Evolutionary conservation across 140 eudicot species (phyloP).

Genomic region (Anethum foeniculum): DNA sequence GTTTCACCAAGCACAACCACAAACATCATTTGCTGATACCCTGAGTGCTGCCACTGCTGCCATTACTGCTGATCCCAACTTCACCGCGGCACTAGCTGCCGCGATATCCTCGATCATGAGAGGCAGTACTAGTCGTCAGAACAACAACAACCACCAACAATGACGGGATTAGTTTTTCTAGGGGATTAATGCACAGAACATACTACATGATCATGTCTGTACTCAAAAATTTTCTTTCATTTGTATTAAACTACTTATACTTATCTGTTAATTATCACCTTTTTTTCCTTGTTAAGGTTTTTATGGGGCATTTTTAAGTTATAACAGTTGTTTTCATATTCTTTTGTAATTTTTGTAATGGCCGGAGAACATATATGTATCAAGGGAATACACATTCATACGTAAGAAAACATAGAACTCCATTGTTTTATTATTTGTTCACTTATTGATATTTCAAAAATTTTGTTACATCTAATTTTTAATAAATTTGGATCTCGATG

Average conservation of each 20-base stretch:
- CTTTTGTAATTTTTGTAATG: not conserved
- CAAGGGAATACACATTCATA: not conserved
- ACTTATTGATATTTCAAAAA: not conserved
- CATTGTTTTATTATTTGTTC: not conserved
- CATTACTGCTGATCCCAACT: conserved; percentile 67
- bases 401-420: not conserved
- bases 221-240: not conserved
- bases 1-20: conserved; percentile 27
- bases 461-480: not conserved
- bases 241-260: not conserved
- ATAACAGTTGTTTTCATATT: conserved; percentile 4
- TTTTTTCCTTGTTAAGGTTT: not conserved
- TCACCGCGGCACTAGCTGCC: conserved; percentile 80
- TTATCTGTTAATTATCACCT: conserved; percentile 7
- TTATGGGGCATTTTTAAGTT: not conserved
- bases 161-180: not conserved
- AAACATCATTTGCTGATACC: conserved; percentile 41
- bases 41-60: conserved; percentile 65
- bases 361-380: not conserved
- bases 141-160: conserved; percentile 9
- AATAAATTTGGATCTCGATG: too few relatives aligned
- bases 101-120: conserved; percentile 74
- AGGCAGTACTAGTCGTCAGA: conserved; percentile 20
- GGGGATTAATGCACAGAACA: conserved; percentile 6
- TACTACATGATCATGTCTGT: not conserved